These are phyloP conservation scores for Monsonia emarginata DNA, from an alignment of 441 rosid genomes.

Conservation along the genomic window DNA sequence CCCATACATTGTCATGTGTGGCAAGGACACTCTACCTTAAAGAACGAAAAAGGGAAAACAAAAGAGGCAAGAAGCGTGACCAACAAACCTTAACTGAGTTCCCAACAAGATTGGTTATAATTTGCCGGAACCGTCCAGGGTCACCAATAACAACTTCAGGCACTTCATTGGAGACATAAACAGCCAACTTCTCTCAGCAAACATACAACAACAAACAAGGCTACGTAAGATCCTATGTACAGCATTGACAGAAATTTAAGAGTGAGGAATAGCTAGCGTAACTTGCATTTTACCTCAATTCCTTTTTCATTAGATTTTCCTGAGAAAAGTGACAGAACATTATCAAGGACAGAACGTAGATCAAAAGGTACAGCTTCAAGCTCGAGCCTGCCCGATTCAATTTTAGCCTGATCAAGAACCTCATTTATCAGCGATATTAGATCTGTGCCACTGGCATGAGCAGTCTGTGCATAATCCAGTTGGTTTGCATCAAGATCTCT, in stretches of 20 bases:
- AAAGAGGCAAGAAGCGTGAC: slow-evolving; percentile 3
- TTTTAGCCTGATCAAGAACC: slow-evolving; percentile 96
- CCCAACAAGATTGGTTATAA: slow-evolving; percentile 84
- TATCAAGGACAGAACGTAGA: slow-evolving; percentile 61
- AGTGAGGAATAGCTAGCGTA: slow-evolving; percentile 3
- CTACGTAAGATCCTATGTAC: slow-evolving; percentile 13
- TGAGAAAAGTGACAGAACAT: slow-evolving; percentile 60
- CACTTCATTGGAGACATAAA: slow-evolving; percentile 66
- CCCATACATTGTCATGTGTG: background rate
- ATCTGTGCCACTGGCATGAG: slow-evolving; percentile 78
- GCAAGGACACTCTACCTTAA: background rate
- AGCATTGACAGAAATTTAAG: background rate
- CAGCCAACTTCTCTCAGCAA: slow-evolving; percentile 56
- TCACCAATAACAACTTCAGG: slow-evolving; percentile 81
- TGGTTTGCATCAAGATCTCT: slow-evolving; percentile 70
- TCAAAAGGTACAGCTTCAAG: slow-evolving; percentile 80
- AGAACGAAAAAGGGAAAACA: slow-evolving; percentile 5
- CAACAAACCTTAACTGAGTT: slow-evolving; percentile 74
- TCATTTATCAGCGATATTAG: slow-evolving; percentile 71
- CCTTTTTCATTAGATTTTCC: slow-evolving; percentile 63
- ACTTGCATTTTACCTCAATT: slow-evolving; percentile 52
- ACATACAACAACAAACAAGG: slow-evolving; percentile 19
- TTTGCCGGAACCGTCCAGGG: slow-evolving; percentile 77
- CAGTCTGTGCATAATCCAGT: slow-evolving; percentile 73
- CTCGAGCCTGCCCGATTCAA: slow-evolving; percentile 92